Conservation (phyloP, 2,329 filamentous ascomycete species). For the Zasmidium angulare region DNA sequence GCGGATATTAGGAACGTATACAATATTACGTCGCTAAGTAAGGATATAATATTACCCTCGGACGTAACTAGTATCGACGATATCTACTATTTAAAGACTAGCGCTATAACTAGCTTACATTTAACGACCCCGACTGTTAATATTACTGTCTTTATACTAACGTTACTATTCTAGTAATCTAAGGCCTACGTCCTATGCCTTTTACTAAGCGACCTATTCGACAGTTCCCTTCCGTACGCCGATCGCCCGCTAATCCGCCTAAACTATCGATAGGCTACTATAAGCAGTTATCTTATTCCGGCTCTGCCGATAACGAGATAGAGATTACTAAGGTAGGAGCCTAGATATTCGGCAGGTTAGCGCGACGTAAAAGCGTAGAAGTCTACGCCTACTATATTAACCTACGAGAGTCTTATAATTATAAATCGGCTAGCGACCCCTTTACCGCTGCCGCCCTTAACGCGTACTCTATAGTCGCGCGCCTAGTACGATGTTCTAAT, state of each 20-base stretch:
- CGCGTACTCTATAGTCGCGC: too few relatives aligned
- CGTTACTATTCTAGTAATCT: not conserved
- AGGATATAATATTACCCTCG: not conserved
- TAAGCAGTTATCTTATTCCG: too few relatives aligned
- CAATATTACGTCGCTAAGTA: not conserved
- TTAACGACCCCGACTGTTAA: not conserved
- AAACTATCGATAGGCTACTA: too few relatives aligned
- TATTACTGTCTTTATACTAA: not conserved
- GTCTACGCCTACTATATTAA: not conserved
- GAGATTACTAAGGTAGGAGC: too few relatives aligned
- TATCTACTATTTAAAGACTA: not conserved
- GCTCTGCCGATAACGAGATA: too few relatives aligned
- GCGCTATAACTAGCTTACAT: not conserved
- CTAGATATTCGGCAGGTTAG: not conserved
- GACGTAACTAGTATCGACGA: not conserved
- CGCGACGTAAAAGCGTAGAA: not conserved
- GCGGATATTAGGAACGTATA: not conserved
- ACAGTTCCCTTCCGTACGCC: too few relatives aligned
- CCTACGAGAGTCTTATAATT: not conserved
- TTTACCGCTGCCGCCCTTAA: too few relatives aligned
- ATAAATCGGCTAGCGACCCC: too few relatives aligned
- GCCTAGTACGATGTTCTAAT: too few relatives aligned
- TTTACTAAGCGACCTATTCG: not conserved
- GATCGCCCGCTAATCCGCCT: not conserved
- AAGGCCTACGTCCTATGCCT: not conserved